phyloP scores from a whole-genome alignment of 371 early-diverging fungal genomes.

The Haplosporangium sp. region DNA sequence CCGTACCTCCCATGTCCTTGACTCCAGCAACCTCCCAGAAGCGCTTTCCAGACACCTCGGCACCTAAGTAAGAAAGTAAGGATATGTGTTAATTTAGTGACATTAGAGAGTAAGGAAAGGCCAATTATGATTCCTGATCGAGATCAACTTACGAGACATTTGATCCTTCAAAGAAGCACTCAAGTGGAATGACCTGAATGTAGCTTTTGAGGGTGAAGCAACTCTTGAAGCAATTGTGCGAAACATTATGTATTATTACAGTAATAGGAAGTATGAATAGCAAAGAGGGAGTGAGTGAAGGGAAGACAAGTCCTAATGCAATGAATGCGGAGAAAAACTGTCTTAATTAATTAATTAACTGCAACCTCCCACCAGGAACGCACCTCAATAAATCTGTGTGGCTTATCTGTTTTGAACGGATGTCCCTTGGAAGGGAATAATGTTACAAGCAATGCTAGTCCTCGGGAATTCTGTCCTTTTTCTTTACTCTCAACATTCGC shows the following conservation, averaged over 20 bases:
- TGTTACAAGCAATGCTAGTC: not conserved
- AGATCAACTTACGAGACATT: constrained; percentile 43
- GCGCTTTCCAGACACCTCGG: constrained; percentile 72
- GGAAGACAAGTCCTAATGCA: not conserved
- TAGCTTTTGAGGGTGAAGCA: constrained; percentile 13
- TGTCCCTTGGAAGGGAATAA: too few species aligned
- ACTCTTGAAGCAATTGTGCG: constrained; percentile 35
- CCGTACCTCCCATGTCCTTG: constrained; percentile 67
- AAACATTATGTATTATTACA: constrained; percentile 18
- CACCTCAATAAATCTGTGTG: too few species aligned
- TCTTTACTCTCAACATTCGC: not conserved
- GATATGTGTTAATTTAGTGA: too few species aligned
- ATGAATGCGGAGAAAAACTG: too few species aligned
- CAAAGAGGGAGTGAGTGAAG: not conserved
- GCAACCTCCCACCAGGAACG: too few species aligned
- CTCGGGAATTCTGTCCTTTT: not conserved
- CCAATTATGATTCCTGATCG: too few species aligned
- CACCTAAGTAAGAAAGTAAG: constrained; percentile 47
- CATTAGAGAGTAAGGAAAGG: too few species aligned
- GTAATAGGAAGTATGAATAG: not conserved
- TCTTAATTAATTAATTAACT: too few species aligned
- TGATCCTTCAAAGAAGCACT: constrained; percentile 46
- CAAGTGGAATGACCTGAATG: constrained; percentile 31
- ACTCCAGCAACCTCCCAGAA: constrained; percentile 82
- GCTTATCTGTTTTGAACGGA: too few species aligned